A percentile compares a stretch with the other conserved stretches of the same genome.
Conservation (phyloP, 768 basidiomycete species). For the Kwoniella pini region DNA sequence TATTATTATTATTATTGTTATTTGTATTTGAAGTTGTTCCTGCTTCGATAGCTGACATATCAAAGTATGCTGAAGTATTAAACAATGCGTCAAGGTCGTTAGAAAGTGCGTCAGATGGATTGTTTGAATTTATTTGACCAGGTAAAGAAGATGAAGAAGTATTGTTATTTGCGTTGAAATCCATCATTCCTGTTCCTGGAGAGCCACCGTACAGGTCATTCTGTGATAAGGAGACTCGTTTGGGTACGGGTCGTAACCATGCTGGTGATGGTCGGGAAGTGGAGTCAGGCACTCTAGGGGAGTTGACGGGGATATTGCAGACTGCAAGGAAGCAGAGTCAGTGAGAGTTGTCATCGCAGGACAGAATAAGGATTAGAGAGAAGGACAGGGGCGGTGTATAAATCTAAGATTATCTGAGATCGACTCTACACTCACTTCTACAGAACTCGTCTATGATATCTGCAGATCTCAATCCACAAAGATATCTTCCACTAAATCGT, state of each 20-base stretch:
- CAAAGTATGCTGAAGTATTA: slow-evolving; percentile 54
- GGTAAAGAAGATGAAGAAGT: slow-evolving; percentile 9
- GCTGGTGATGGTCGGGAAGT: slow-evolving; percentile 62
- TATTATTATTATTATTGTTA: slow-evolving; percentile 3
- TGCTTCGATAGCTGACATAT: slow-evolving; percentile 44
- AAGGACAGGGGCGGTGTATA: background rate
- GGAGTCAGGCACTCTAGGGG: slow-evolving; percentile 61
- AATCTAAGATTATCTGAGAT: too few species aligned
- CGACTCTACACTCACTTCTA: slow-evolving; percentile 70
- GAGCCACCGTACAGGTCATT: background rate
- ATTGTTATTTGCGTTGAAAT: slow-evolving; percentile 11
- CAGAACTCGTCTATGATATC: slow-evolving; percentile 96
- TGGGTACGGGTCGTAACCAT: slow-evolving; percentile 86
- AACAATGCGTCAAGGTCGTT: slow-evolving; percentile 50
- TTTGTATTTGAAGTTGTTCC: slow-evolving; percentile 19
- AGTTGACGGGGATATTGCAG: slow-evolving; percentile 77
- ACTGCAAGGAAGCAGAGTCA: slow-evolving; percentile 55
- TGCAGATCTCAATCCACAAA: slow-evolving; percentile 85
- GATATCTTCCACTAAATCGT: slow-evolving; percentile 85
- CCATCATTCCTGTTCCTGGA: slow-evolving; percentile 23
- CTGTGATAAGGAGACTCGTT: slow-evolving; percentile 54
- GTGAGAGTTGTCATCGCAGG: background rate
- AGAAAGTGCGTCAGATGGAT: background rate
- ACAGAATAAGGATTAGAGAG: background rate
- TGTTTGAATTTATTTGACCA: background rate